A percentile compares a stretch with the other conserved stretches of the same genome.
Conservation (phyloP, 1,284 basidiomycete species). For the Ganoderma multipileum region DNA sequence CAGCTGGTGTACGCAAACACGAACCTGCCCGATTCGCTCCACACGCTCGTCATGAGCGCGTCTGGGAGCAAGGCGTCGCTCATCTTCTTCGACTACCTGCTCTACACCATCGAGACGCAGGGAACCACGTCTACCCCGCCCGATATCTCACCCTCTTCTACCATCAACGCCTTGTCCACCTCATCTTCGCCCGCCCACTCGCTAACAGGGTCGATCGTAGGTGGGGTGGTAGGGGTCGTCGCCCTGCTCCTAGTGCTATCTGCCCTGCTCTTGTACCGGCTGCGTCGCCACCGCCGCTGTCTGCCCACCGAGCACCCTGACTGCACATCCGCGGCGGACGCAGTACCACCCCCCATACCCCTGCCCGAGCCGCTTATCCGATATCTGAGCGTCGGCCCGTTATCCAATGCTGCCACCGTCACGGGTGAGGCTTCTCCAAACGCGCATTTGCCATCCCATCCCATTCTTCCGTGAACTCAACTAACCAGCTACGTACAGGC, state of each 20-base stretch:
- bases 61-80: constrained; percentile 17
- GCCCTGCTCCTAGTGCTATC: not conserved
- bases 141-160: not conserved
- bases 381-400: not conserved
- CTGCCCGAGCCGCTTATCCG: not conserved
- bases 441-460: not conserved
- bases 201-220: not conserved
- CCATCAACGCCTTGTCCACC: not conserved
- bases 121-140: not conserved
- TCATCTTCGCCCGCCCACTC: not conserved
- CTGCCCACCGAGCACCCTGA: not conserved
- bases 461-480: not conserved
- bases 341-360: not conserved
- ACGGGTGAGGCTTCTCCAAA: not conserved
- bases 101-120: constrained; percentile 18
- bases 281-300: not conserved
- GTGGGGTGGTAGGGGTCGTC: not conserved
- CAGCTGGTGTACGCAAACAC: constrained; percentile 39
- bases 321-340: not conserved
- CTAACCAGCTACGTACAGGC: not conserved
- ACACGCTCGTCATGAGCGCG: constrained; percentile 26
- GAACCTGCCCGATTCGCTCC: constrained; percentile 21
- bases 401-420: not conserved
- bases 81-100: constrained; percentile 32
- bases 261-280: not conserved